Evolutionary conservation across 192 early-diverging fungal genomes (phyloP).

Genomic region (Ramicandelaber brevisporus): DNA sequence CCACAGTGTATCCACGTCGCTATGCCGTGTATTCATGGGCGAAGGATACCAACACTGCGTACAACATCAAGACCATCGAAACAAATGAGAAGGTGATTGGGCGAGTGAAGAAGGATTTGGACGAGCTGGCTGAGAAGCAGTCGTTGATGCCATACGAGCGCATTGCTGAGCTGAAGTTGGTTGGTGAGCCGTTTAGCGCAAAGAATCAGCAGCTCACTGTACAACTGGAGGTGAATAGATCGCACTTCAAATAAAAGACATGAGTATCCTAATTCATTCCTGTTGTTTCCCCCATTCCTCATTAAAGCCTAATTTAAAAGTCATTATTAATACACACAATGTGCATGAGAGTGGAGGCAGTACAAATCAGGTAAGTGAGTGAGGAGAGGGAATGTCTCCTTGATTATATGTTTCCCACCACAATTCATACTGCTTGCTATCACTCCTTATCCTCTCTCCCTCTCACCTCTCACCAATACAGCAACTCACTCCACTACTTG

Average conservation of each 20-base stretch:
- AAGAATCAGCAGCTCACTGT: background rate
- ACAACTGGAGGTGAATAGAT: background rate
- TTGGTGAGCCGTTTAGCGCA: background rate
- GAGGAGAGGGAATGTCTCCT: too few species aligned
- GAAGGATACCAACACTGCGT: background rate
- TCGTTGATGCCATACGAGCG: background rate
- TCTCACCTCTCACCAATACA: too few species aligned
- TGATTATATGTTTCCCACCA: too few species aligned
- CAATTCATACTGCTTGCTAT: too few species aligned
- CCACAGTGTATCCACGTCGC: conserved; percentile 1
- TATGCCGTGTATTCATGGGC: background rate
- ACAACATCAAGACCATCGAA: background rate
- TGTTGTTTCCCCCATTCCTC: too few species aligned
- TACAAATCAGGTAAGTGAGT: too few species aligned
- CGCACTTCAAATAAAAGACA: background rate
- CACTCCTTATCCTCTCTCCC: too few species aligned
- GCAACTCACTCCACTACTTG: too few species aligned
- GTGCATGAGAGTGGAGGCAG: too few species aligned
- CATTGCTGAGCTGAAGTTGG: background rate
- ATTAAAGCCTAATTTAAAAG: too few species aligned
- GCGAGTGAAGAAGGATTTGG: background rate
- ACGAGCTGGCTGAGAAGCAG: background rate
- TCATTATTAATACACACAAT: too few species aligned
- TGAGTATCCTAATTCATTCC: too few species aligned
- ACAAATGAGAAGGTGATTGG: background rate